Evolutionary conservation across 441 rosid genomes (phyloP).

Genomic region (Kokia cookei): DNA sequence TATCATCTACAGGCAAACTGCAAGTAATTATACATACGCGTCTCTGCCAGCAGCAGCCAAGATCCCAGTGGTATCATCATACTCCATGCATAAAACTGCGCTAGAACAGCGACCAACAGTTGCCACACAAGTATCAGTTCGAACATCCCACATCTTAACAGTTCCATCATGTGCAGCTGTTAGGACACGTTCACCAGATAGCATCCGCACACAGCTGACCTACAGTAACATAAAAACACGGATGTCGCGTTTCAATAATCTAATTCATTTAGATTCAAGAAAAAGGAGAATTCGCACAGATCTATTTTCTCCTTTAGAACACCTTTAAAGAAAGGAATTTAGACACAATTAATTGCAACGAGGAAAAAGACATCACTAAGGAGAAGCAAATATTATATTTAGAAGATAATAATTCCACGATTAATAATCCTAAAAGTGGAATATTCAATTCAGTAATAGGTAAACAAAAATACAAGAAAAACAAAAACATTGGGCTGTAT

Average conservation of each 20-base stretch:
- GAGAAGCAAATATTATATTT: background rate
- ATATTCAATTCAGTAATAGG: background rate
- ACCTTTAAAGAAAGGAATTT: background rate
- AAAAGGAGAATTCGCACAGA: background rate
- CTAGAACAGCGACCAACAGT: conserved; percentile 96
- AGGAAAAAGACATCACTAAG: background rate
- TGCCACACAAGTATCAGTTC: conserved; percentile 96
- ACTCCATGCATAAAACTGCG: conserved; percentile 89
- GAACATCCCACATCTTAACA: conserved; percentile 99
- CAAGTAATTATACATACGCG: conserved; percentile 54
- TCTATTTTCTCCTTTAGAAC: background rate
- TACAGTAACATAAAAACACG: conserved; percentile 21
- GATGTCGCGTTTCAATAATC: background rate
- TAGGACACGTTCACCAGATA: conserved; percentile 97
- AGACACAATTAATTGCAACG: background rate
- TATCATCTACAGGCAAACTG: background rate
- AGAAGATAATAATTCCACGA: background rate
- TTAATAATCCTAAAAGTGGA: background rate
- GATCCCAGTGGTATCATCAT: conserved; percentile 94
- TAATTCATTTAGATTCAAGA: background rate
- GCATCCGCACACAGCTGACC: conserved; percentile 96
- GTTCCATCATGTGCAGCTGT: conserved; percentile 94
- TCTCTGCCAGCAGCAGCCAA: conserved; percentile 98
- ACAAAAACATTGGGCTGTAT: background rate
- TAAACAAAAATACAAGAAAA: background rate